Conservation (phyloP, 2,329 filamentous ascomycete species). For the Fusarium armeniacum region DNA sequence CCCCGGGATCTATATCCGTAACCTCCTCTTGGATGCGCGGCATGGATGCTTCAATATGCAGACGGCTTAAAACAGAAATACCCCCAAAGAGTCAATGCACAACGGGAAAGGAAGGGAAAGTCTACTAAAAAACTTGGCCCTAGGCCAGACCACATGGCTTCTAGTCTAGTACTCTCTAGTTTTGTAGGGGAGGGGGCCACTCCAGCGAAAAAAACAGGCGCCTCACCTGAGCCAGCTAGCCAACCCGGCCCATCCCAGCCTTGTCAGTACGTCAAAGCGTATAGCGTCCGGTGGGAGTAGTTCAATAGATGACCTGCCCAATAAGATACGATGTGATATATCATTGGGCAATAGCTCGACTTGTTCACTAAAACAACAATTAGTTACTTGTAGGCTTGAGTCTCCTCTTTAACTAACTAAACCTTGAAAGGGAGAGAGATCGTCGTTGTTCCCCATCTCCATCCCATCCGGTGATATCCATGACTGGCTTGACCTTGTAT, state of each 20-base stretch:
- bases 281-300: conserved; percentile 48
- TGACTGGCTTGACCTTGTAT: conserved; percentile 27
- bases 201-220: conserved; percentile 11
- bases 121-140: neutral
- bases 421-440: conserved; percentile 26
- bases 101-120: neutral
- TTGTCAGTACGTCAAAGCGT: conserved; percentile 25
- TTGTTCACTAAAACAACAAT: conserved; percentile 33
- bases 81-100: conserved; percentile 19
- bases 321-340: conserved; percentile 17
- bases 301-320: neutral
- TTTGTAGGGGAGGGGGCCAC: neutral
- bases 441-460: conserved; percentile 33
- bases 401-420: conserved; percentile 2
- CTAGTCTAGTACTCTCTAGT: neutral
- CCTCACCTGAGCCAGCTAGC: conserved; percentile 47
- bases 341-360: neutral
- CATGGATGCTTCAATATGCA: conserved; percentile 24
- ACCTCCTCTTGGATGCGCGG: conserved; percentile 10
- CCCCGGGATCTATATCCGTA: conserved; percentile 27
- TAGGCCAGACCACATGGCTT: conserved; percentile 36
- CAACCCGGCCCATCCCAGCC: conserved; percentile 32
- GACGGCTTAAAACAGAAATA: conserved; percentile 36
- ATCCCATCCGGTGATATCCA: conserved; percentile 6
- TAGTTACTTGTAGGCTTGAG: conserved; percentile 33